phyloP scores from a whole-genome alignment of 495 filamentous ascomycete species.

The Cryomyces minteri region DNA sequence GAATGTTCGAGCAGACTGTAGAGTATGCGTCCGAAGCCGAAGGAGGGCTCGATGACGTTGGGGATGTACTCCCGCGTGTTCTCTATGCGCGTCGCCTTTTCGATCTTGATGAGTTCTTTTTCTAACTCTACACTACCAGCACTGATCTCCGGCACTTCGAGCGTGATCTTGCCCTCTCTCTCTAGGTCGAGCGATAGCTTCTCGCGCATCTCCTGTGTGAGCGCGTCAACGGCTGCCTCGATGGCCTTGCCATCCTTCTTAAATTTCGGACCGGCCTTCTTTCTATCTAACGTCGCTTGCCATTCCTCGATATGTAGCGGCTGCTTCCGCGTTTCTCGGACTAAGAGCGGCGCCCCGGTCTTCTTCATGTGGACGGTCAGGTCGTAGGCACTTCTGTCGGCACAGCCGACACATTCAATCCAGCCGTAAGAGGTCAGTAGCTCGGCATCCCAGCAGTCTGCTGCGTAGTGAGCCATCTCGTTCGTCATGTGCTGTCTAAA shows the following conservation, averaged over 20 bases:
- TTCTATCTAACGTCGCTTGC: constrained; percentile 61
- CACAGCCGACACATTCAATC: constrained; percentile 78
- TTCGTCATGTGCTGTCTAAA: constrained; percentile 76
- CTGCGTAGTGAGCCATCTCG: constrained; percentile 72
- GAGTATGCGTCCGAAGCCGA: constrained; percentile 66
- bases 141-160: constrained; percentile 45
- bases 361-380: constrained; percentile 61
- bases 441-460: constrained; percentile 76
- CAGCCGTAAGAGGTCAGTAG: constrained; percentile 62
- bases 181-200: constrained; percentile 46
- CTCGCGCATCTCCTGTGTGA: constrained; percentile 52
- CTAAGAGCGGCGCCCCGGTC: constrained; percentile 58
- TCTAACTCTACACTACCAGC: constrained; percentile 50
- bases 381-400: constrained; percentile 68
- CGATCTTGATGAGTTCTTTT: constrained; percentile 51
- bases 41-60: constrained; percentile 74
- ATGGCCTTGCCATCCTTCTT: constrained; percentile 66
- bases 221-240: constrained; percentile 45
- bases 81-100: constrained; percentile 48
- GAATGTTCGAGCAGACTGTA: constrained; percentile 64
- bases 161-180: constrained; percentile 42
- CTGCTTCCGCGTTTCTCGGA: constrained; percentile 46
- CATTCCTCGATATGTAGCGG: constrained; percentile 54
- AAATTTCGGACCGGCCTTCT: constrained; percentile 64
- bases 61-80: constrained; percentile 61